Evolutionary conservation across 208 protist species (phyloP), one percentile per base, ranked within the genome.

Genomic region (Leishmania major): DNA sequence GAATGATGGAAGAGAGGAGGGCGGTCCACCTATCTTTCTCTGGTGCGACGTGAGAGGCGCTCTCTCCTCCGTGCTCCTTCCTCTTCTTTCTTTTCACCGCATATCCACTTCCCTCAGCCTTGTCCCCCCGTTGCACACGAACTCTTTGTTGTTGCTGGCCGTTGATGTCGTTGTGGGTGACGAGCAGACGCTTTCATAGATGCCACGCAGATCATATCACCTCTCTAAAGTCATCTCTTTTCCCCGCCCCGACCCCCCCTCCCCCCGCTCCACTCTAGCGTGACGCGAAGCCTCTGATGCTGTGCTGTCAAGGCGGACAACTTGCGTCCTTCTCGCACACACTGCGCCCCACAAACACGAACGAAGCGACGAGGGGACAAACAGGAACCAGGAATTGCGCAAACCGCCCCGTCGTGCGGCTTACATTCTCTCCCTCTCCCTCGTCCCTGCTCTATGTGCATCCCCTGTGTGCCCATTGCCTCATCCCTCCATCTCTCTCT

Each of bases 131-230:
- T 8, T 22, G 62, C 35, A n/a, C 40, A 49, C 6, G 43, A 4
- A 25, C 67, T 13, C 31, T 49, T 49, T 47, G 17, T 28, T 43
- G 13, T 81, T 81, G 37, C 43, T 67, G 40, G 17, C 77, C 19
- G 69, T 64, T 51, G 25, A 28, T 28, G 7, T 73, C 0, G 22
- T n/a, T 31, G 6, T 79, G 67, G 40, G 40, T 47, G 25, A 72
- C 67, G 13, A 51, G 13, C 43, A 43, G 25, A 72, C 53, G 13
- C 77, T 87, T 35, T 80, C 25, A 81, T 45, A 15, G 40, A 45
- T 72, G 67, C 22, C 40, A 72, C 67, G 4, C 2, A 28, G 67
- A 43, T 28, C 6, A 17, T 72, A 31, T 72, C 45, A 17, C 25
- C 22, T 51, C 28, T 72, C 11, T 47, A 37, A 45, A 45, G 3